Evolutionary conservation across 345 rosid genomes (phyloP).

Genomic region (Lenwebbia sp.): DNA sequence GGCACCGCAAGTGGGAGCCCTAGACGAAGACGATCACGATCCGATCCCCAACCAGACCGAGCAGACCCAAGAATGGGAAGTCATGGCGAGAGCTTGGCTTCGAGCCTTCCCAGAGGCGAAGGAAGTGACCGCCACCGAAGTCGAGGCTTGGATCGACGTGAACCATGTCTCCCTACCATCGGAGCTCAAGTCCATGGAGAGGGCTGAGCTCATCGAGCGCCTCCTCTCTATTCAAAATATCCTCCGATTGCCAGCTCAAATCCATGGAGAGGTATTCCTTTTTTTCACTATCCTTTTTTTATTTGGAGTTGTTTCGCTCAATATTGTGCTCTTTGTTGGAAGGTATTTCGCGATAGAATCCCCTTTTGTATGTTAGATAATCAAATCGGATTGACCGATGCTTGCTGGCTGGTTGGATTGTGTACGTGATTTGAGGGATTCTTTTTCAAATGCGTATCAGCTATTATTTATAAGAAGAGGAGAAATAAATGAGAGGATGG

Average conservation of each 20-base stretch:
- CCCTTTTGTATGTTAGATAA: not conserved
- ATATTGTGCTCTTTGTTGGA: not conserved
- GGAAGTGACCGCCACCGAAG: slow-evolving; percentile 50
- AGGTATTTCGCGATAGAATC: not conserved
- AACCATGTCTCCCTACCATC: slow-evolving; percentile 51
- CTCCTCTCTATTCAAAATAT: slow-evolving; percentile 74
- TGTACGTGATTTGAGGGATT: not conserved
- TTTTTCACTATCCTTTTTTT: not conserved
- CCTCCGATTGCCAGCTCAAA: slow-evolving; percentile 49
- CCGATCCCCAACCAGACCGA: slow-evolving; percentile 8
- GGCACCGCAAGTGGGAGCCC: slow-evolving; percentile 8
- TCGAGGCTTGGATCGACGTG: slow-evolving; percentile 84
- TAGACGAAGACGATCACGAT: slow-evolving; percentile 6
- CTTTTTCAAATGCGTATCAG: not conserved
- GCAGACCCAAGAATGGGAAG: slow-evolving; percentile 83
- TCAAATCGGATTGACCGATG: not conserved
- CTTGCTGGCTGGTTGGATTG: not conserved
- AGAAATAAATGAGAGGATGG: not conserved
- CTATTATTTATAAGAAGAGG: not conserved
- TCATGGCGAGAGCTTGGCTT: slow-evolving; percentile 86
- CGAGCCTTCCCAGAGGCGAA: slow-evolving; percentile 77
- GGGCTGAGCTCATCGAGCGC: slow-evolving; percentile 63
- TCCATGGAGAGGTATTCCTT: not conserved
- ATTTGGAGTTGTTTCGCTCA: not conserved
- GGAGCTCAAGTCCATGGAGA: slow-evolving; percentile 74